A percentile compares a stretch with the other conserved stretches of the same genome.
phyloP scores from a whole-genome alignment of 306 rosid genomes.

The Glycyrrhiza uralensis region DNA sequence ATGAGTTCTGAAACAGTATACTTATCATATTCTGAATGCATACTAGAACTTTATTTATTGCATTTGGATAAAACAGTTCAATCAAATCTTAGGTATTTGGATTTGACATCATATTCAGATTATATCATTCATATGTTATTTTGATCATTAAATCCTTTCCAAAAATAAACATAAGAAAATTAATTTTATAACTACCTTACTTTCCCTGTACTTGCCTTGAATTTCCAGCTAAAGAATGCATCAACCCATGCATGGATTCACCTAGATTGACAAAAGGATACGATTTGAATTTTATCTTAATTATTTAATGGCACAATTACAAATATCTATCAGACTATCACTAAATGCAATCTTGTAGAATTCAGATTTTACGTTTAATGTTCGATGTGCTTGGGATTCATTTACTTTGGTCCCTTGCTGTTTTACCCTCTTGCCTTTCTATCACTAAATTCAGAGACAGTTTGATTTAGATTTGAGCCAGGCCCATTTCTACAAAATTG shows the following conservation, averaged over 20 bases:
- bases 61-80: not conserved
- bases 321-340: not conserved
- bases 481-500: not conserved
- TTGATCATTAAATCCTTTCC: conserved; percentile 27
- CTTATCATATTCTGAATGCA: not conserved
- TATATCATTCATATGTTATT: conserved; percentile 2
- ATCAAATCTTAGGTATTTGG: not conserved
- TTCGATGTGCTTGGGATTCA: conserved; percentile 9
- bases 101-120: conserved; percentile 15
- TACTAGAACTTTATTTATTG: not conserved
- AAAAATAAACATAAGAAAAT: not conserved
- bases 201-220: not conserved
- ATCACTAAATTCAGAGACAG: not conserved
- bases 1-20: not conserved
- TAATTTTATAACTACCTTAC: not conserved
- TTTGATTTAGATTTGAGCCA: not conserved
- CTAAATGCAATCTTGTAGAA: not conserved
- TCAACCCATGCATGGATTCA: not conserved
- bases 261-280: not conserved
- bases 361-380: not conserved
- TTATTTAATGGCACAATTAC: not conserved
- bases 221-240: conserved; percentile 2
- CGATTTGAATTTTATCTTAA: not conserved
- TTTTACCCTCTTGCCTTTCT: conserved; percentile 11
- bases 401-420: conserved; percentile 13